Conservation (phyloP, 83 land plant species). For the Thuja plicata region DNA sequence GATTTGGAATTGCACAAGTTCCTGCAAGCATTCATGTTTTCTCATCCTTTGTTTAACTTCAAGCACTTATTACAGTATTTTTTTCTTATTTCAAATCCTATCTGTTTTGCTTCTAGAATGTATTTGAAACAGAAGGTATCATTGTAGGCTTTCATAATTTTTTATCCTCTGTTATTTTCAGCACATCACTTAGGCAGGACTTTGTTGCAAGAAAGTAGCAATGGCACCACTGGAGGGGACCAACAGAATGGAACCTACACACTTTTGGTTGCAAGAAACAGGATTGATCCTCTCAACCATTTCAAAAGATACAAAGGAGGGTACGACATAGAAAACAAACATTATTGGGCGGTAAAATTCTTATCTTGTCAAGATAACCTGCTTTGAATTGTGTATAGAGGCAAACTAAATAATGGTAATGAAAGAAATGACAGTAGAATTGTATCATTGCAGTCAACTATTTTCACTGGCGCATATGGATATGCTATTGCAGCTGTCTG, state of each 20-base stretch:
- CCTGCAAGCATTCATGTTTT: no score
- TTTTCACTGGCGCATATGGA: constrained; percentile 56
- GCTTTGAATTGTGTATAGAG: background rate
- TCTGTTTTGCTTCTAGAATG: background rate
- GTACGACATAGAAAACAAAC: constrained; percentile 52
- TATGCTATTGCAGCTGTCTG: constrained; percentile 44
- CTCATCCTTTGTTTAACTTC: background rate
- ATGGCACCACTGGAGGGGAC: background rate
- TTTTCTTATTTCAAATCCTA: background rate
- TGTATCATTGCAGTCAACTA: constrained; percentile 41
- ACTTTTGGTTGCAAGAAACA: constrained; percentile 6
- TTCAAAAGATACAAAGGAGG: constrained; percentile 61
- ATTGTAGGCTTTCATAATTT: background rate
- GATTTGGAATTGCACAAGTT: background rate
- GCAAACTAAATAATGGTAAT: background rate
- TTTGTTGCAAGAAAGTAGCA: background rate
- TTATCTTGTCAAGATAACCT: constrained; percentile 5
- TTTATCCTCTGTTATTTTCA: background rate
- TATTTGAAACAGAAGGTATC: background rate
- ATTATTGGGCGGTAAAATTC: constrained; percentile 63
- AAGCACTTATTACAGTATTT: background rate
- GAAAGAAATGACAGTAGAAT: background rate
- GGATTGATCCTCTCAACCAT: constrained; percentile 45
- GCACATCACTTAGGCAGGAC: background rate
- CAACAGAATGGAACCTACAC: background rate